Evolutionary conservation across 805 yeast species (phyloP).

Genomic region (Cyberlindnera nakhonratchasimensis): DNA sequence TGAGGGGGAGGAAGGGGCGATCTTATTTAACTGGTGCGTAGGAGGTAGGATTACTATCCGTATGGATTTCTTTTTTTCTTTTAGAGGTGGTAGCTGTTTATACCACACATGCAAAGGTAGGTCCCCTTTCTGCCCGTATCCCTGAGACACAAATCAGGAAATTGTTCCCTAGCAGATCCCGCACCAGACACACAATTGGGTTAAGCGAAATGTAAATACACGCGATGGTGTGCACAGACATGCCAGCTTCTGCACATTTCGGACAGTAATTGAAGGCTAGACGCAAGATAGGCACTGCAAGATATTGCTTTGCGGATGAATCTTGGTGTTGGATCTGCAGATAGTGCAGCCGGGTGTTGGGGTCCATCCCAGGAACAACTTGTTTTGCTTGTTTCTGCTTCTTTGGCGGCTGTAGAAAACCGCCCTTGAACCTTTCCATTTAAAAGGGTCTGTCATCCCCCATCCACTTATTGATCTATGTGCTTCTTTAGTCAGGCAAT

Average conservation of each 20-base stretch:
- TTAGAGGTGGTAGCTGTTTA: too few species aligned
- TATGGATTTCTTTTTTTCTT: too few species aligned
- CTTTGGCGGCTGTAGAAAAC: neutral
- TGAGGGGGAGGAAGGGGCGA: too few species aligned
- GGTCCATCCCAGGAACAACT: slow-evolving; percentile 1
- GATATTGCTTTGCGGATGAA: neutral
- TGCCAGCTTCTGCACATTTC: neutral
- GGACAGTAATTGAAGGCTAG: neutral
- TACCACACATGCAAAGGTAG: too few species aligned
- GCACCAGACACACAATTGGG: neutral
- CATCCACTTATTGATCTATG: too few species aligned
- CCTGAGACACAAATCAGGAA: too few species aligned
- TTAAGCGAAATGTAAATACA: slow-evolving; percentile 1
- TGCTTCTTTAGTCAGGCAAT: neutral
- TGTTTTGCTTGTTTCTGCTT: too few species aligned
- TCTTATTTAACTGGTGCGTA: too few species aligned
- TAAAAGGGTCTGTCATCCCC: neutral
- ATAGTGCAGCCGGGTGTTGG: neutral
- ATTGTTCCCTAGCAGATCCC: too few species aligned
- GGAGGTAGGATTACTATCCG: too few species aligned
- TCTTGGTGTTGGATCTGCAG: neutral
- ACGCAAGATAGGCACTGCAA: slow-evolving; percentile 4
- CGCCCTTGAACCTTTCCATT: neutral
- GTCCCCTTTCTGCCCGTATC: too few species aligned
- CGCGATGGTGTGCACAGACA: neutral